Base-by-base conservation (phyloP, 352 stramenopile genomes). In the Blastocystis sp. region DNA sequence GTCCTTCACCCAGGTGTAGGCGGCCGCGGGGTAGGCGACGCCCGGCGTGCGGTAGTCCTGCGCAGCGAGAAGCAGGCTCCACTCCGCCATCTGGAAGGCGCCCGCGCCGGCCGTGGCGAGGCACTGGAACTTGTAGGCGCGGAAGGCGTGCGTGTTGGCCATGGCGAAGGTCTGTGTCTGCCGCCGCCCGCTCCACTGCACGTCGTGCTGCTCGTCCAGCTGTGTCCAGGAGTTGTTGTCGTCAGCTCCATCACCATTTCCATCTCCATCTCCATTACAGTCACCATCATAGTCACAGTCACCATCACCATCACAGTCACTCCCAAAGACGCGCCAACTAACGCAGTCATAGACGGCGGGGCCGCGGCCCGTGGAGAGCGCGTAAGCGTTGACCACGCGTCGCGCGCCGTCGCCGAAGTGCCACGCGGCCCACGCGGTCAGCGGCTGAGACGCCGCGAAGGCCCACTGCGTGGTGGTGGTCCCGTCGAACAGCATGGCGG, bases 361-460 rank as follows among this genome's bases (percentile, higher is more conserved):
- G 71, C 62, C 59, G 28, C 40, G 17, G 52, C 41, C 41, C 19
- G 77, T 43, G 4, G 34, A 62, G 52, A 87, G 7, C 14, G 53
- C 28, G 53, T 87, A 87, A 11, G 69, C 71, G 56, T 87, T 87
- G 11, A 87, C 48, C 38, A 87, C 43, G 21, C 28, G 17, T 41
- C 77, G 62, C 59, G 28, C 28, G 48, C 59, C 59, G 21, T 87
- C 67, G 3, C 23, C 56, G 23, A 87, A 87, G 23, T 41, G 11
- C 60, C 59, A 80, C 38, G 70, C 59, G 53, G 14, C 23, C 48
- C 59, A 80, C 43, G 70, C 28, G 53, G 4, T 0, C 19, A 7
- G 23, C 4, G 11, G 5, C 2, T n/a, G 43, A 34, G 28, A 34
- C 43, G 2, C 23, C 10, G 62, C 34, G 34, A 71, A 71, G 23